phyloP scores from a whole-genome alignment of 2,329 filamentous ascomycete genomes.

The Paradendryphiella salina region DNA sequence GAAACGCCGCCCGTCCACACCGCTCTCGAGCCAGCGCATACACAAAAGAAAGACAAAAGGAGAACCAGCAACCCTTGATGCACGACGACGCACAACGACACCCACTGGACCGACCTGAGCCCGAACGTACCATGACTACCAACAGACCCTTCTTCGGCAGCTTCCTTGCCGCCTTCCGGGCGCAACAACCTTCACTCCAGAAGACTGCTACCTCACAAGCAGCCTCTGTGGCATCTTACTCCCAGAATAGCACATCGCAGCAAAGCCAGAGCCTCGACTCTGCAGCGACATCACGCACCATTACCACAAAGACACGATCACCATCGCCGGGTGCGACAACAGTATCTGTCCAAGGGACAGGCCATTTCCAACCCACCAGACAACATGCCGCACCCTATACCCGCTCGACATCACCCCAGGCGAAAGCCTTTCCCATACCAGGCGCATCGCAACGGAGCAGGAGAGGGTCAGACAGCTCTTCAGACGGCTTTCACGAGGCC shows the following conservation, averaged over 20 bases:
- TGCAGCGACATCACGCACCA: conserved; percentile 48
- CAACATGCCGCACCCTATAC: conserved; percentile 47
- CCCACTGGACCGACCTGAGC: conserved; percentile 20
- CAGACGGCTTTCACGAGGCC: conserved; percentile 74
- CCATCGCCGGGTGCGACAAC: conserved; percentile 44
- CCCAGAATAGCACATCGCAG: conserved; percentile 41
- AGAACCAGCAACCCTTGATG: conserved; percentile 24
- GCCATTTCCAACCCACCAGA: conserved; percentile 48
- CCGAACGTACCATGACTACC: conserved; percentile 58
- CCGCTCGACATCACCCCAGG: conserved; percentile 44
- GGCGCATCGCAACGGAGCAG: conserved; percentile 48
- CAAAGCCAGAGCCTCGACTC: conserved; percentile 46
- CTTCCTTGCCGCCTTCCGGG: conserved; percentile 69
- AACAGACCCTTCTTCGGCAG: conserved; percentile 69
- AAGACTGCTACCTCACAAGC: conserved; percentile 57
- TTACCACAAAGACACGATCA: conserved; percentile 41
- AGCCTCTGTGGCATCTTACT: conserved; percentile 44
- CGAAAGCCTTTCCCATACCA: conserved; percentile 44
- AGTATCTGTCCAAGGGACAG: conserved; percentile 46
- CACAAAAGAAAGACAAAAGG: conserved; percentile 2
- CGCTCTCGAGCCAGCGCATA: conserved; percentile 1
- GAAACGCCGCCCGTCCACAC: conserved; percentile 5
- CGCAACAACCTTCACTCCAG: conserved; percentile 64
- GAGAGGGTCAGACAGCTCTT: conserved; percentile 73
- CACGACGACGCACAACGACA: conserved; percentile 32